Conservation (phyloP, 768 basidiomycete genomes). For the Chalciporus sphaerocephalus region DNA sequence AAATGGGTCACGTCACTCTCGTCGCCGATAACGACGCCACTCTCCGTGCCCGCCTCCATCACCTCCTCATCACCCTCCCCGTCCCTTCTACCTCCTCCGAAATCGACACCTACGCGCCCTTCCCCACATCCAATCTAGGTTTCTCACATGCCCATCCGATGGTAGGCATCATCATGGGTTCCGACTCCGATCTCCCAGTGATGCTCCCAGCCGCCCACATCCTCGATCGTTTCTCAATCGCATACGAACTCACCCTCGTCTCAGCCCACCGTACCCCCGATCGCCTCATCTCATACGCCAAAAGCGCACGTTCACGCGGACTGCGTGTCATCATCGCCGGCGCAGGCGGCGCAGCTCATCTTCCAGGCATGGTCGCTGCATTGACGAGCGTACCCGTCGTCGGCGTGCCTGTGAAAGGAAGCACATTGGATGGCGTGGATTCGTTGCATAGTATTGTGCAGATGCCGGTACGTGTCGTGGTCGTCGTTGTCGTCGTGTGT, state of each 20-base stretch:
- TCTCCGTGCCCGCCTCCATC: constrained; percentile 61
- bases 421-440: constrained; percentile 90
- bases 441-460: constrained; percentile 97
- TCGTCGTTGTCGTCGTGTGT: background rate
- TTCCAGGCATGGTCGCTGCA: constrained; percentile 97
- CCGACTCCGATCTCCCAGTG: constrained; percentile 93
- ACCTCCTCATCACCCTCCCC: constrained; percentile 67
- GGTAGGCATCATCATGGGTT: constrained; percentile 96
- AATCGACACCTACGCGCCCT: constrained; percentile 49
- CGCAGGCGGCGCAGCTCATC: constrained; percentile 96
- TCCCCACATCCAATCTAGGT: constrained; percentile 41
- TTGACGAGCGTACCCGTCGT: constrained; percentile 91
- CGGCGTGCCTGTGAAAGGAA: constrained; percentile 96
- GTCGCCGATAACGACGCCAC: constrained; percentile 79
- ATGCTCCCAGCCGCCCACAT: constrained; percentile 88
- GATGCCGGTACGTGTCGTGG: constrained; percentile 81
- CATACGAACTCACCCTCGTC: constrained; percentile 93
- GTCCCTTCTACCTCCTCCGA: constrained; percentile 37
- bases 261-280: constrained; percentile 95
- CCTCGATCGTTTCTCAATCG: constrained; percentile 74
- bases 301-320: constrained; percentile 63
- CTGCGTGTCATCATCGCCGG: constrained; percentile 83
- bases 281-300: constrained; percentile 77
- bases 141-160: constrained; percentile 68
- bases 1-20: constrained; percentile 97